Percentiles rank a stretch among this genome's conserved stretches.
phyloP scores from a whole-genome alignment of 2,329 filamentous ascomycete genomes.

The Pseudocercospora crystallina region DNA sequence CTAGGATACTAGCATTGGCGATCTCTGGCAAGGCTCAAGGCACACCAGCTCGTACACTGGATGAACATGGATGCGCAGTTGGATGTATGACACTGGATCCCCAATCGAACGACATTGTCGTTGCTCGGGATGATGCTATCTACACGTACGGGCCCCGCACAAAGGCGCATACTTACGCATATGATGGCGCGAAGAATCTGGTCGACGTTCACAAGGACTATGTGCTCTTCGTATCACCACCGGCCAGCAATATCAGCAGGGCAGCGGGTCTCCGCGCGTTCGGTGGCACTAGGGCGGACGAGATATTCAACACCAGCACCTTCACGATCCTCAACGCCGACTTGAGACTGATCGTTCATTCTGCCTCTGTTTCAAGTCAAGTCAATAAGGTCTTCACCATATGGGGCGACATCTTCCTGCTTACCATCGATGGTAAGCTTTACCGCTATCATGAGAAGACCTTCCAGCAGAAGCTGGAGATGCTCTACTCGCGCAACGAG shows the following conservation, averaged over 20 bases:
- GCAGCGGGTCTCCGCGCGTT: slow-evolving; percentile 70
- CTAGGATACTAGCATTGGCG: slow-evolving; percentile 78
- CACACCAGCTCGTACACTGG: slow-evolving; percentile 80
- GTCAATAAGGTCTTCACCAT: slow-evolving; percentile 78
- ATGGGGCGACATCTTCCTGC: slow-evolving; percentile 89
- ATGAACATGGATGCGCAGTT: slow-evolving; percentile 86
- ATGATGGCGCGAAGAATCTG: slow-evolving; percentile 84
- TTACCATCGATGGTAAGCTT: slow-evolving; percentile 89
- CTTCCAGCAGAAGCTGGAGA: slow-evolving; percentile 85
- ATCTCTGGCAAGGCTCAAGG: slow-evolving; percentile 88
- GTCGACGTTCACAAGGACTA: slow-evolving; percentile 81
- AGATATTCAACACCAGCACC: slow-evolving; percentile 80
- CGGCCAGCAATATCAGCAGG: slow-evolving; percentile 55
- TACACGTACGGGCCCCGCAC: slow-evolving; percentile 89
- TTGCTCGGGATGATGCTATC: slow-evolving; percentile 92
- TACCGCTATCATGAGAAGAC: slow-evolving; percentile 87
- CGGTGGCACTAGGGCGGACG: slow-evolving; percentile 69
- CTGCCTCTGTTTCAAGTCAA: slow-evolving; percentile 77
- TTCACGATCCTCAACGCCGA: slow-evolving; percentile 93
- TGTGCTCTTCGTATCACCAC: slow-evolving; percentile 80
- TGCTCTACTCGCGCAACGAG: slow-evolving; percentile 90
- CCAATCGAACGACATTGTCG: slow-evolving; percentile 77
- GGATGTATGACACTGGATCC: slow-evolving; percentile 91
- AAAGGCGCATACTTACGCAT: slow-evolving; percentile 82
- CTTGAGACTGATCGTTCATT: slow-evolving; percentile 84